Base-by-base conservation (phyloP, 2,329 filamentous ascomycete genomes). In the Diplodia corticola region DNA sequence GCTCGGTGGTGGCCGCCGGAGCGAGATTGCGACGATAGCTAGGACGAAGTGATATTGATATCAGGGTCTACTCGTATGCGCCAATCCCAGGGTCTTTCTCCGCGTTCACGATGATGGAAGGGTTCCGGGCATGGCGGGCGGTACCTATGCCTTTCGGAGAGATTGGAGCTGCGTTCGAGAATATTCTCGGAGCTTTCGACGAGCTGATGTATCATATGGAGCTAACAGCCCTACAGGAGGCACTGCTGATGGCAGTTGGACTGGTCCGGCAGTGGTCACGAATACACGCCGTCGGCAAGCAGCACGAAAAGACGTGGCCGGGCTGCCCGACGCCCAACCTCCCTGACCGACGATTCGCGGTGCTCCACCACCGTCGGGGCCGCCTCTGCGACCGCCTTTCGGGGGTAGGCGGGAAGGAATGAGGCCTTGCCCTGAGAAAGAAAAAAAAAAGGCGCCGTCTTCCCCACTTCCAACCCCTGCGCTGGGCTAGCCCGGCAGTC, bases 341-440 rank as follows among this genome's bases (percentile, higher is more conserved):
- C 50, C 50, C 50, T 53, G 50, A n/a, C 28, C 51, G 51, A 24
- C 51, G 9, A 22, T n/a, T 33, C n/a, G 30, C 24, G n/a, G 50
- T 6, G 13, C 30, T 35, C 26, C 22, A 17, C 26, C 22, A 17
- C 28, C 4, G 37, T 17, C 15, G 40, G 37, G 40, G 40, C 40
- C 57, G 57, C 57, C 44, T 49, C n/a, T 17, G 20, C 17, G 28
- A 61, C 57, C 57, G 57, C 44, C 57, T 61, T 61, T 49, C 57
- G 57, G 40, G 57, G 57, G 40, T n/a, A 35, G n/a, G 48, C 57
- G 57, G 57, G 57, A 61, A 61, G 57, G 57, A 61, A 17, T 24
- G 55, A 46, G 26, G 57, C 10, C 57, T 20, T 60, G 24, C 1
- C 7, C 40, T 44, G 17, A 3, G 3, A 6, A 17, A 20, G n/a